Evolutionary conservation across 495 filamentous ascomycete genomes (phyloP).

Genomic region (Cetradonia linearis): DNA sequence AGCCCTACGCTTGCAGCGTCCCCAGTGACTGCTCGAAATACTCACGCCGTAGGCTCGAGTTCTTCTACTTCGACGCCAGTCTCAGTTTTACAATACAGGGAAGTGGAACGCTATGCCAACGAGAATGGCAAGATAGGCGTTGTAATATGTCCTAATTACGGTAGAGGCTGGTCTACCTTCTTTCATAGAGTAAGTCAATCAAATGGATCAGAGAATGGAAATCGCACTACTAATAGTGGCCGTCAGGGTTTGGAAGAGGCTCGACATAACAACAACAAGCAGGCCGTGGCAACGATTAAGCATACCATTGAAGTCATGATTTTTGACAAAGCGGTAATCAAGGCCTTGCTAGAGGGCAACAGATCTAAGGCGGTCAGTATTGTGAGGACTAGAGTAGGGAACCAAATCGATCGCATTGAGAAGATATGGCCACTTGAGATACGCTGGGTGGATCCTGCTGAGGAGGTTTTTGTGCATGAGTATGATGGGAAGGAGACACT

Average conservation of each 20-base stretch:
- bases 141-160: background rate
- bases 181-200: background rate
- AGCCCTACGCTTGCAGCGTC: background rate
- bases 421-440: background rate
- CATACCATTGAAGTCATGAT: conserved; percentile 1
- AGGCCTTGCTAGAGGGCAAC: background rate
- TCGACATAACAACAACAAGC: background rate
- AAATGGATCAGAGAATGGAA: background rate
- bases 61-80: background rate
- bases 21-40: background rate
- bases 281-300: background rate
- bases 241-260: background rate
- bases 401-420: background rate
- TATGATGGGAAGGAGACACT: background rate
- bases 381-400: background rate
- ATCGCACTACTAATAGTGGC: background rate
- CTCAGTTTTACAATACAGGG: background rate
- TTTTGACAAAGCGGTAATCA: background rate
- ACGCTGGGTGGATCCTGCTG: background rate
- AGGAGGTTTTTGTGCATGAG: background rate
- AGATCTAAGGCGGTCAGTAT: background rate
- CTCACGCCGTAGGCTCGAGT: background rate
- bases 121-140: background rate
- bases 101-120: background rate
- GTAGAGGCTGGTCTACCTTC: background rate